Conservation (phyloP, 306 rosid species). For the Bauhinia variegata region DNA sequence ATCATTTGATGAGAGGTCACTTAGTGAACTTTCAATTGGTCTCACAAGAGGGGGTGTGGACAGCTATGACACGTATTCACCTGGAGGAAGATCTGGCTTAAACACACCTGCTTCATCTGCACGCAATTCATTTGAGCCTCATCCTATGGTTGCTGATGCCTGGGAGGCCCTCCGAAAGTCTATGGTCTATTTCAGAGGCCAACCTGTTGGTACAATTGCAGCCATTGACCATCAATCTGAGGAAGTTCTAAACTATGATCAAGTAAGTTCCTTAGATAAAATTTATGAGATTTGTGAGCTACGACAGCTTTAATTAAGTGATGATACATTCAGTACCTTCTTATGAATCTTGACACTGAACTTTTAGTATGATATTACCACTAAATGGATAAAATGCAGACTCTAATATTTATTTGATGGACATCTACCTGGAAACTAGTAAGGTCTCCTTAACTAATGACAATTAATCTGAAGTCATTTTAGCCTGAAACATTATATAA, state of each 20-base stretch:
- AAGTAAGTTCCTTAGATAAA: slow-evolving; percentile 47
- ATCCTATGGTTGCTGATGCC: slow-evolving; percentile 92
- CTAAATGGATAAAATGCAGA: background rate
- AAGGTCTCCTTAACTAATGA: background rate
- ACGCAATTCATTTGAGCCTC: slow-evolving; percentile 91
- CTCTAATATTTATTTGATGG: slow-evolving; percentile 14
- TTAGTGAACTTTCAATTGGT: slow-evolving; percentile 77
- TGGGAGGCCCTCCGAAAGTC: slow-evolving; percentile 89
- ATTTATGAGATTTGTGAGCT: background rate
- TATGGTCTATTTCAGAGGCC: slow-evolving; percentile 66
- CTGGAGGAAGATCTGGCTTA: slow-evolving; percentile 81
- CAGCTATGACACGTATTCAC: slow-evolving; percentile 67
- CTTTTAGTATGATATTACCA: slow-evolving; percentile 22
- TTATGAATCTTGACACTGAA: background rate
- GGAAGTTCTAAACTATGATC: slow-evolving; percentile 90
- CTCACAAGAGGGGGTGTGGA: slow-evolving; percentile 62
- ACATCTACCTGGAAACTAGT: background rate
- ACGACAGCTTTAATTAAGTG: slow-evolving; percentile 4
- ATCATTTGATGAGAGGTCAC: slow-evolving; percentile 93
- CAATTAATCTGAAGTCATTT: slow-evolving; percentile 8
- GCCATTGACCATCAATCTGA: slow-evolving; percentile 82
- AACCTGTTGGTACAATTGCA: slow-evolving; percentile 89
- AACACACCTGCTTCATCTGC: slow-evolving; percentile 77
- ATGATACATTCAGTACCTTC: background rate
- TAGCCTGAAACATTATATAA: slow-evolving; percentile 20